Conservation (phyloP, 2,329 filamentous ascomycete species). For the Tolypocladium inflatum region DNA sequence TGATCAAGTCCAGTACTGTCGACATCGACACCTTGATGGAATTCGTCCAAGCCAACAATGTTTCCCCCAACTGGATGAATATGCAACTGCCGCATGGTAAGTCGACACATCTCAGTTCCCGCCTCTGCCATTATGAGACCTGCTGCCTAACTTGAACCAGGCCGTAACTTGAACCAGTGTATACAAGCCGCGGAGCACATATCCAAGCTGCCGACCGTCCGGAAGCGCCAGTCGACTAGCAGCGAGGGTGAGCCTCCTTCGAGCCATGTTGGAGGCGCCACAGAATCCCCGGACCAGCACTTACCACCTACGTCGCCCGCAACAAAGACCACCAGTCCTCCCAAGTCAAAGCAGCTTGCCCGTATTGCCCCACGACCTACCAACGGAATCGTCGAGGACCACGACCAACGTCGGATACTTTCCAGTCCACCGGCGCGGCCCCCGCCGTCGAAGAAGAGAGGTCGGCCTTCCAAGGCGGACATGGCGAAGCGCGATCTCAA, state of each 20-base stretch:
- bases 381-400: conserved; percentile 4
- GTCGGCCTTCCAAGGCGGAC: conserved; percentile 35
- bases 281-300: not conserved
- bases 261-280: not conserved
- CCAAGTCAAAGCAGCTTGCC: not conserved
- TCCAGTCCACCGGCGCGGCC: not conserved
- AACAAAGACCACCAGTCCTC: not conserved
- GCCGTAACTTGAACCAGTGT: conserved; percentile 38
- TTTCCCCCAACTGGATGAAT: conserved; percentile 35
- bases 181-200: conserved; percentile 29
- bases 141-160: conserved; percentile 15
- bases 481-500: conserved; percentile 22
- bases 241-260: conserved; percentile 20
- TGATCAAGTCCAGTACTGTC: conserved; percentile 46
- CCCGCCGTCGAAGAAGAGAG: conserved; percentile 28
- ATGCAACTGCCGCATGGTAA: conserved; percentile 39
- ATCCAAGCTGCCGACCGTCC: conserved; percentile 16
- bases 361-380: conserved; percentile 15
- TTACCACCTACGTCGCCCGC: not conserved
- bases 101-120: conserved; percentile 4
- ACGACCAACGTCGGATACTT: not conserved
- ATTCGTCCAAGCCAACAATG: conserved; percentile 33
- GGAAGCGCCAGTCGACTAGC: conserved; percentile 26
- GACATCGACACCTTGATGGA: conserved; percentile 34
- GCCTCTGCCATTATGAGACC: not conserved